Evolutionary conservation across 1,284 basidiomycete genomes (phyloP), one percentile per base, ranked within the genome.

Genomic region (Leccinum angustisporum): DNA sequence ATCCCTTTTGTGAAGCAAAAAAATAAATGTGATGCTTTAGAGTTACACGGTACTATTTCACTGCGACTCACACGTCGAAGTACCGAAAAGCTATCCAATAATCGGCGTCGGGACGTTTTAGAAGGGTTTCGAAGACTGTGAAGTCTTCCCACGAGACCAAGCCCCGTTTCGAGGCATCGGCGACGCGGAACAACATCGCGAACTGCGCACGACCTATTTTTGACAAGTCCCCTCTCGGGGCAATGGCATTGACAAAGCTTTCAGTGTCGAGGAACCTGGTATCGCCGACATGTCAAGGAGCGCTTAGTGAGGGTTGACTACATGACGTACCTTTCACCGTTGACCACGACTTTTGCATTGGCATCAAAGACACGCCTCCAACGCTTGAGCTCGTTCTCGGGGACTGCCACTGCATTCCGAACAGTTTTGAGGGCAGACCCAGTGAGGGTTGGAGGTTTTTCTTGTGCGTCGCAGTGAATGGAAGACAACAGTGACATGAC

Each of bases 1-100:
- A 76, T 97, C 93, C 58, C 92, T 94, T 72, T 48, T n/a, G 48
- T 10, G 2, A 43, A 57, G 5, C 14, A n/a, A 25, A 40, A 43
- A 14, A 7, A 40, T 40, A 36, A 48, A 65, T 58, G 30, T 43
- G 43, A 46, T 43, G 55, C 66, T 34, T 25, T 43, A 63, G 54
- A 51, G 46, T 59, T 60, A 34, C 30, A 34, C 2, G 25, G n/a
- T 2, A 18, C n/a, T 31, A n/a, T 57, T 46, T 48, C 21, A 14
- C 34, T 16, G 10, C 6, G 16, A 83, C 92, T 72, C 78, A 95
- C 94, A 90, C 89, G 77, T 98, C 95, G 74, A 98, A 98, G 74
- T 94, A 96, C 73, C 92, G 89, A 81, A 98, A 98, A 30, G 95
- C 95, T 75, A 97, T 95, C 85, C 92, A 93, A 76, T 96, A 95